These are phyloP conservation scores for Clonostachys solani DNA, from an alignment of 2,329 filamentous ascomycete species.

Conservation along the genomic window DNA sequence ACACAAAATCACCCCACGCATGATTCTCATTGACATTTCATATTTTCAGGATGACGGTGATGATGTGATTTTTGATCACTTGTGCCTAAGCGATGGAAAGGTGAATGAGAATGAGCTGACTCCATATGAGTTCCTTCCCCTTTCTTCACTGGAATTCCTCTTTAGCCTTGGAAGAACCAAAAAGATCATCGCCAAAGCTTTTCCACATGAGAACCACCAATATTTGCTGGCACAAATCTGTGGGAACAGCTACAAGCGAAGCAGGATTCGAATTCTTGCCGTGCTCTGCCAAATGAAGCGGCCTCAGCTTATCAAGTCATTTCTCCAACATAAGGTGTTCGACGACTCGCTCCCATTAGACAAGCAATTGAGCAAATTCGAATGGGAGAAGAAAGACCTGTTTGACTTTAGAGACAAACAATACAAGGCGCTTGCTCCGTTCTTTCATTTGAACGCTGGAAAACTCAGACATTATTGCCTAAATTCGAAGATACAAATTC, in stretches of 20 bases:
- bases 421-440: not conserved
- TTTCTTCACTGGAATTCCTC: too few relatives aligned
- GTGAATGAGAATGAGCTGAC: too few relatives aligned
- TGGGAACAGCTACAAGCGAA: not conserved
- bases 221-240: not conserved
- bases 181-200: too few relatives aligned
- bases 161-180: too few relatives aligned
- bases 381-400: not conserved
- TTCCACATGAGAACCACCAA: too few relatives aligned
- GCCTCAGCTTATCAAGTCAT: not conserved
- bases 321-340: not conserved
- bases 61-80: too few relatives aligned
- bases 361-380: not conserved
- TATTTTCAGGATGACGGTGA: too few relatives aligned
- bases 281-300: not conserved
- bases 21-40: too few relatives aligned
- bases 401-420: not conserved
- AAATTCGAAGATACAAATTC: not conserved
- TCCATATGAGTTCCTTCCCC: too few relatives aligned
- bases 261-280: not conserved
- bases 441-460: not conserved
- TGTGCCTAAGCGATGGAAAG: too few relatives aligned
- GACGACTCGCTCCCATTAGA: not conserved
- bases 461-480: not conserved
- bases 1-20: too few relatives aligned